Evolutionary conservation across 805 yeast species (phyloP), one percentile per base, ranked within the genome.

Genomic region (Hyphopichia homilentoma): DNA sequence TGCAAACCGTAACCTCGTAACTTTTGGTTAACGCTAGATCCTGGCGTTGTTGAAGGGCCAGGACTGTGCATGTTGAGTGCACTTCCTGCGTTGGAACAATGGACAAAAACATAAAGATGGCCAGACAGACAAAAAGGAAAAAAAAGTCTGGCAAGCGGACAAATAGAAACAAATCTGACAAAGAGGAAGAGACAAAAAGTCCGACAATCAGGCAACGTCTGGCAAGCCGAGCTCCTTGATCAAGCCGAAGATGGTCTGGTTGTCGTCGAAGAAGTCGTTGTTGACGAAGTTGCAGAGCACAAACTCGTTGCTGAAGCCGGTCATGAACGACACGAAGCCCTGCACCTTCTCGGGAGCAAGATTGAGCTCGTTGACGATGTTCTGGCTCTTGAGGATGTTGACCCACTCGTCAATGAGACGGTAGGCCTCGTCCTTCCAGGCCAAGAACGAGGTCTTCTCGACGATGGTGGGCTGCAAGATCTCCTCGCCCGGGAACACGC

Each of bases 361-460:
- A 30, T 52, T 48, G 7, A 49, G 51, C 16, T 58, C 58, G 24
- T 64, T 63, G 27, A 58, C 52, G 12, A 59, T 44, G 33, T 59
- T 58, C n/a, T n/a, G n/a, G 36, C 64, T 54, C 40, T 59, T 52
- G 47, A 72, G 73, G 30, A 75, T 72, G 27, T 66, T 60, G 44
- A 66, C 68, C 97, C 97, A 90, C 54, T 86, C 96, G 31, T 73
- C 68, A 33, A 88, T 71, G 40, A 90, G 79, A 41, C 87, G 71
- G 70, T 73, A 90, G 24, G 90, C 90, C 59, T 90, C 97, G 56
- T 90, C 96, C 57, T 87, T 89, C 97, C 97, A 90, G 9, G 97
- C 97, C 47, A 89, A 65, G 60, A 90, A 90, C 2, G 96, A 86
- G 23, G 81, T 78, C 50, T 80, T 82, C 57, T 90, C 97, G 14